phyloP scores from a whole-genome alignment of 148 eudicot genomes.

The Chenopodium album region DNA sequence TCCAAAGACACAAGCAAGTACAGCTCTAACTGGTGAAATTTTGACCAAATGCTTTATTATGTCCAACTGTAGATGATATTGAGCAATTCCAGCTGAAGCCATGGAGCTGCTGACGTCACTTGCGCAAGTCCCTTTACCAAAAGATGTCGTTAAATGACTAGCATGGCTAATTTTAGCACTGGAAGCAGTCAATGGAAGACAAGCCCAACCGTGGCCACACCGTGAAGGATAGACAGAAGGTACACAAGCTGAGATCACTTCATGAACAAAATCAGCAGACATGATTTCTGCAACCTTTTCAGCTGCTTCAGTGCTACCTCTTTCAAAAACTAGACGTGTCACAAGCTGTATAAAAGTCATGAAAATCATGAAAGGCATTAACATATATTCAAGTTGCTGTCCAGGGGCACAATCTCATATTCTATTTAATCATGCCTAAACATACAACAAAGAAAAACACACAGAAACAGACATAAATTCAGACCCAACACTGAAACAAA shows the following conservation, averaged over 20 bases:
- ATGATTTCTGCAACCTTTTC: conserved; percentile 93
- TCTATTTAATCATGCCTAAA: background rate
- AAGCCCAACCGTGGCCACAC: conserved; percentile 97
- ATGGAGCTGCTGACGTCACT: conserved; percentile 55
- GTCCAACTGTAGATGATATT: conserved; percentile 86
- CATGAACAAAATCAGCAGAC: conserved; percentile 97
- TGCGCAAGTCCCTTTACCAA: conserved; percentile 63
- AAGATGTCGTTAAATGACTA: conserved; percentile 49
- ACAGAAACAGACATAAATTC: background rate
- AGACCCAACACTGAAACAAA: no score
- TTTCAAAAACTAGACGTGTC: conserved; percentile 90
- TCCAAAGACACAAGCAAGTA: conserved; percentile 94
- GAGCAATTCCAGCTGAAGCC: conserved; percentile 62
- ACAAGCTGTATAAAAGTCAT: conserved; percentile 60
- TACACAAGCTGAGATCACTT: conserved; percentile 96
- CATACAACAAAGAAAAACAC: background rate
- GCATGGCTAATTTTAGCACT: conserved; percentile 46
- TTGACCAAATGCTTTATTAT: conserved; percentile 91
- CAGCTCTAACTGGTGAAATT: conserved; percentile 91
- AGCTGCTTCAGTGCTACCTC: conserved; percentile 98
- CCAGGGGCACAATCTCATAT: background rate
- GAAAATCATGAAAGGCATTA: conserved; percentile 4
- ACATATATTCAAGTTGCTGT: background rate
- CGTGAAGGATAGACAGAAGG: conserved; percentile 97
- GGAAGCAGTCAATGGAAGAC: conserved; percentile 76